Base-by-base conservation (phyloP, 768 basidiomycete species). In the Omphalotus guepiniiformis region DNA sequence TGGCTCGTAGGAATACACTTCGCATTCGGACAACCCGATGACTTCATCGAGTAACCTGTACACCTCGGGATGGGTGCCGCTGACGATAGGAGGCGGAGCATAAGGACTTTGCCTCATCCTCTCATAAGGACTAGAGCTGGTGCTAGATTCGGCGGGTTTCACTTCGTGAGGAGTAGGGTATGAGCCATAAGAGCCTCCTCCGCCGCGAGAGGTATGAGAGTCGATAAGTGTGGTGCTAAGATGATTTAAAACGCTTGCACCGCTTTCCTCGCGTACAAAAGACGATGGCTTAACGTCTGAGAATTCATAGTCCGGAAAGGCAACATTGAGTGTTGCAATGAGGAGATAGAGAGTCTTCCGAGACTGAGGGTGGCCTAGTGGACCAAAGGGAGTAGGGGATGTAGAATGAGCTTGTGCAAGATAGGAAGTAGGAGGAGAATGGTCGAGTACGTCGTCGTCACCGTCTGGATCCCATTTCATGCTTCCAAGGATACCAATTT, bases 251-350 rank as follows among this genome's bases (percentile, higher is more conserved):
- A 95, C 88, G 63, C 69, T 76, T 3, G 88, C 87, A 30, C 73
- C 83, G 65, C 79, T 78, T 65, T 89, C 82, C 65, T 94, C 91
- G 49, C 85, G 85, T 61, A 78, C 82, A 67, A 99, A 99, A 57
- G 95, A 87, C 8, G 85, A 84, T 0, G 93, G 89, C 22, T 87
- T 81, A 42, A 96, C 86, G 63, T 90, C 86, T 6, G 90, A 89
- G 72, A 98, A 99, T 61, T 97, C 94, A 70, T 97, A 80, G 77
- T 98, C 95, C 2, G 95, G 95, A 62, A 94, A 99, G 5, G 95
- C 94, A 59, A 92, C 82, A 72, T 99, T 99, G 58, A 99, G 85
- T 2, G 93, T 93, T 26, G 92, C 88, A 59, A 98, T 96, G 63
- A 98, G 86, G 41, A 94, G 82, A 73, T 93, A 96, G 48, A 96